Percentiles rank a stretch among this genome's conserved stretches.
These are phyloP conservation scores for Pittosporum tobira DNA, from an alignment of 129 eudicot genomes.

Conservation along the genomic window DNA sequence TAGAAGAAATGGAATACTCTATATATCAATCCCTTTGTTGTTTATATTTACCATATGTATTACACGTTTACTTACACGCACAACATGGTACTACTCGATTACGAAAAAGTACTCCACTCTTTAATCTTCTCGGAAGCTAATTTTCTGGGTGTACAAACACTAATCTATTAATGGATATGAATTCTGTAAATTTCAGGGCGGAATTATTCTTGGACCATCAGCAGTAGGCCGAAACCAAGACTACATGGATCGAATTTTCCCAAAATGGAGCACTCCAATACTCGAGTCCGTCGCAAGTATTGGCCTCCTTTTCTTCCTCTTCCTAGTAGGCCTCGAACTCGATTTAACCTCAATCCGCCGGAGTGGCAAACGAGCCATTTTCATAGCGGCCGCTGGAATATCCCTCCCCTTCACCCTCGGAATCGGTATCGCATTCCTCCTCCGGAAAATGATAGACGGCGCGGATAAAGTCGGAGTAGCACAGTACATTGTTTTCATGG, in stretches of 20 bases:
- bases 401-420: constrained; percentile 53
- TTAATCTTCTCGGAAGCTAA: too few species aligned
- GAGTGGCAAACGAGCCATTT: constrained; percentile 50
- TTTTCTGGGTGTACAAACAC: too few species aligned
- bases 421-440: constrained; percentile 50
- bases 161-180: too few species aligned
- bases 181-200: constrained; percentile 50
- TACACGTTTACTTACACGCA: too few species aligned
- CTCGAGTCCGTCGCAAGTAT: constrained; percentile 76
- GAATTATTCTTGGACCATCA: constrained; percentile 71
- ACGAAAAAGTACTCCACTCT: too few species aligned
- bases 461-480: constrained; percentile 46
- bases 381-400: constrained; percentile 66
- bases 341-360: constrained; percentile 52
- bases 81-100: too few species aligned
- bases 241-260: constrained; percentile 56
- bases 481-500: constrained; percentile 61
- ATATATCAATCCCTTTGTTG: too few species aligned
- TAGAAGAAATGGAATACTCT: too few species aligned
- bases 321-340: constrained; percentile 71
- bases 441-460: constrained; percentile 38
- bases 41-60: too few species aligned
- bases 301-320: constrained; percentile 65
- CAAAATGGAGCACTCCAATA: constrained; percentile 68
- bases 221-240: constrained; percentile 55